phyloP scores from a whole-genome alignment of 495 filamentous ascomycete species.

The Recurvomyces mirabilis region DNA sequence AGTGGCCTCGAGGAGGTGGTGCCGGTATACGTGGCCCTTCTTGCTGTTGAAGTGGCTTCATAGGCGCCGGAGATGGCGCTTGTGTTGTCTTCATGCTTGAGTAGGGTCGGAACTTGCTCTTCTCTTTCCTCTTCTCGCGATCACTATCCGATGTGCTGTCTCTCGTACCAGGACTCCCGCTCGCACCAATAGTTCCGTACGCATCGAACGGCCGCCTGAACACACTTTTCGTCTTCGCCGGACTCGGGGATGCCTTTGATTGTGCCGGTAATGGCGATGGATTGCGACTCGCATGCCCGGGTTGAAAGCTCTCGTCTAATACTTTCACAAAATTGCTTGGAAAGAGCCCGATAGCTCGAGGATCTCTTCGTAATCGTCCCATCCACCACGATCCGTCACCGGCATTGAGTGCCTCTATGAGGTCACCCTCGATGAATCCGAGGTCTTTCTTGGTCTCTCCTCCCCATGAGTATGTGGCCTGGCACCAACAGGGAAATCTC shows the following conservation, averaged over 20 bases:
- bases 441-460: slow-evolving; percentile 93
- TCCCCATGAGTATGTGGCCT: slow-evolving; percentile 92
- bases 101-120: slow-evolving; percentile 31
- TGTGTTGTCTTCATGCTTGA: slow-evolving; percentile 34
- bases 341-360: slow-evolving; percentile 78
- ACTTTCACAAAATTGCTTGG: slow-evolving; percentile 96
- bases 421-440: slow-evolving; percentile 91
- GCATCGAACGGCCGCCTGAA: slow-evolving; percentile 63
- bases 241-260: slow-evolving; percentile 7
- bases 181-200: slow-evolving; percentile 38
- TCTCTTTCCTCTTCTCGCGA: slow-evolving; percentile 12
- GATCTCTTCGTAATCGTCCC: slow-evolving; percentile 75
- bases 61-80: slow-evolving; percentile 11
- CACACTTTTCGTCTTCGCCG: slow-evolving; percentile 46
- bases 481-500: slow-evolving; percentile 91
- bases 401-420: slow-evolving; percentile 96
- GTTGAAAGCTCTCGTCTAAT: slow-evolving; percentile 66
- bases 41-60: slow-evolving; percentile 7
- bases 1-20: slow-evolving; percentile 13
- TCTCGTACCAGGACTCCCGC: slow-evolving; percentile 20
- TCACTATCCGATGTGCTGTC: slow-evolving; percentile 15
- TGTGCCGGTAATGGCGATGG: slow-evolving; percentile 59
- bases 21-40: slow-evolving; percentile 9
- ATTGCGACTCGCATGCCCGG: slow-evolving; percentile 56
- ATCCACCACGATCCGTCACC: slow-evolving; percentile 99